phyloP scores from a whole-genome alignment of 2,329 filamentous ascomycete genomes.

The Trichoderma atroviride region DNA sequence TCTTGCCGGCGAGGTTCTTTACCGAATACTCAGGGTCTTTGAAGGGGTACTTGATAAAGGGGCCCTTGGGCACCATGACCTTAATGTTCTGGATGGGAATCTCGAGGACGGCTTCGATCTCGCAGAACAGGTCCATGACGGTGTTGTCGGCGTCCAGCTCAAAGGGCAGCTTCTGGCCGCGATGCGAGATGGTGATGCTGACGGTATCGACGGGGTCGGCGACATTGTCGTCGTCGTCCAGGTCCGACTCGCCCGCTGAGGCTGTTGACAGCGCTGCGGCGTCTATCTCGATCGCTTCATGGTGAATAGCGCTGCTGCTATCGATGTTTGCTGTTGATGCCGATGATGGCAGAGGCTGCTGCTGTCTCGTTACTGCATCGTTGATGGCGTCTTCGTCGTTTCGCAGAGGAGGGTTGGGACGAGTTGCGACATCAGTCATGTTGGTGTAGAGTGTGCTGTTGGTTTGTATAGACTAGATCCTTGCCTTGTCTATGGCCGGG shows the following conservation, averaged over 20 bases:
- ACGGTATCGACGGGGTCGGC: background rate
- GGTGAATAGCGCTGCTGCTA: background rate
- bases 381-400: background rate
- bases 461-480: background rate
- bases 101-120: slow-evolving; percentile 58
- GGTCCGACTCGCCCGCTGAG: background rate
- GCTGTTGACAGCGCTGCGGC: background rate
- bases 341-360: background rate
- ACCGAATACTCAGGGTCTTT: slow-evolving; percentile 58
- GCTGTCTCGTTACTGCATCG: background rate
- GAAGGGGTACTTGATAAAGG: slow-evolving; percentile 66
- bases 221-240: background rate
- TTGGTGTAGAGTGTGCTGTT: background rate
- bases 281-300: slow-evolving; percentile 1
- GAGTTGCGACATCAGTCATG: slow-evolving; percentile 19
- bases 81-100: slow-evolving; percentile 69
- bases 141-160: slow-evolving; percentile 45
- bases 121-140: slow-evolving; percentile 60
- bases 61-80: slow-evolving; percentile 66
- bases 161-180: slow-evolving; percentile 19
- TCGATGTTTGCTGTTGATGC: background rate
- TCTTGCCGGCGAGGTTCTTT: slow-evolving; percentile 55
- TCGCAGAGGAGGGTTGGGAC: background rate
- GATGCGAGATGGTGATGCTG: slow-evolving; percentile 18
- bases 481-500: background rate